Evolutionary conservation across 2,329 filamentous ascomycete genomes (phyloP).

Genomic region (Fusarium sp.): DNA sequence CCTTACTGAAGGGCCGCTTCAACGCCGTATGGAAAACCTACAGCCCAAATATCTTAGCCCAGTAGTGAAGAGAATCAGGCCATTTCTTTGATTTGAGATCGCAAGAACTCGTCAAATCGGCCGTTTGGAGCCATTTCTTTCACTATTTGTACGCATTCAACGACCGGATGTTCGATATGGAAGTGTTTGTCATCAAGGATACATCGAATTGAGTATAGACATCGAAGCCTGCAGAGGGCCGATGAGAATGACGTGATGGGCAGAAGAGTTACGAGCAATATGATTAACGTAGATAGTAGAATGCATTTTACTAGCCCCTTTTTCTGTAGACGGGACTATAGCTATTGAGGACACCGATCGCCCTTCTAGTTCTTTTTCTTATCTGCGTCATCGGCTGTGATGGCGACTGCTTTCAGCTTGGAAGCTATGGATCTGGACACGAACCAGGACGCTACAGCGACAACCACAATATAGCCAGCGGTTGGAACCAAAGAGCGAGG

Average conservation of each 20-base stretch:
- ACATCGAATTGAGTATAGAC: slow-evolving; percentile 30
- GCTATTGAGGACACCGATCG: slow-evolving; percentile 25
- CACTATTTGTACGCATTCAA: slow-evolving; percentile 16
- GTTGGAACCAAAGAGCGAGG: slow-evolving; percentile 82
- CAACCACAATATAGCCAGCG: slow-evolving; percentile 71
- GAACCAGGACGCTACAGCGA: slow-evolving; percentile 64
- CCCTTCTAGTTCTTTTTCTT: slow-evolving; percentile 54
- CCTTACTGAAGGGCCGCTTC: slow-evolving; percentile 36
- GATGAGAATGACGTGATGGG: slow-evolving; percentile 30
- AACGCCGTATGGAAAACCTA: not conserved
- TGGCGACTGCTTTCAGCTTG: slow-evolving; percentile 46
- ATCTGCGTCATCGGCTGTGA: slow-evolving; percentile 36
- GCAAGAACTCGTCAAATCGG: slow-evolving; percentile 24
- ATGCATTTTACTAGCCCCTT: slow-evolving; percentile 37
- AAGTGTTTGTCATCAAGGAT: slow-evolving; percentile 16
- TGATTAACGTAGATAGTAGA: slow-evolving; percentile 48
- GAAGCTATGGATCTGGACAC: slow-evolving; percentile 53
- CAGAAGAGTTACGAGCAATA: slow-evolving; percentile 36
- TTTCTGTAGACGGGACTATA: slow-evolving; percentile 30
- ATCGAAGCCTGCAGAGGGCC: slow-evolving; percentile 23
- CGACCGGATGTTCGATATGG: slow-evolving; percentile 22
- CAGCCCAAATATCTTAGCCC: slow-evolving; percentile 9
- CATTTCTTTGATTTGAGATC: slow-evolving; percentile 18
- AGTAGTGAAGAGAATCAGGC: slow-evolving; percentile 5
- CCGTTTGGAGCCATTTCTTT: slow-evolving; percentile 26